These are phyloP conservation scores for Aspergillus wentii DNA, from an alignment of 495 filamentous ascomycete genomes.

Conservation along the genomic window DNA sequence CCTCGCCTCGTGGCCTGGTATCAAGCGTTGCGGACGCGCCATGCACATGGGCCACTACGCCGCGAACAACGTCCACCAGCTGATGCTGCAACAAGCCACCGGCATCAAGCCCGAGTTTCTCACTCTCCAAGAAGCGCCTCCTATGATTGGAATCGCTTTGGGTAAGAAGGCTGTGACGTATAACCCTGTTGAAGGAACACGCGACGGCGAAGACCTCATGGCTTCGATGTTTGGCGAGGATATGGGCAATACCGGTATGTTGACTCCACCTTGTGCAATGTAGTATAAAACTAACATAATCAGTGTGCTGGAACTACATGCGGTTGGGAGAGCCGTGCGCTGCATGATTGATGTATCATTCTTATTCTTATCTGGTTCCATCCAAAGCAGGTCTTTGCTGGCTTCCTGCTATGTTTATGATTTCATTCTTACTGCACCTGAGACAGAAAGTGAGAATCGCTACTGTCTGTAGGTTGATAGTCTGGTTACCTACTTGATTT, in stretches of 20 bases:
- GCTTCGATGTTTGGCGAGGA: slow-evolving; percentile 60
- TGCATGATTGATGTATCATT: slow-evolving; percentile 3
- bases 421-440: too few species aligned
- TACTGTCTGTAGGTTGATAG: too few species aligned
- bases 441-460: too few species aligned
- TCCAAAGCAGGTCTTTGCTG: not conserved
- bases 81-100: slow-evolving; percentile 36
- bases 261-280: not conserved
- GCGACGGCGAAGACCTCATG: slow-evolving; percentile 53
- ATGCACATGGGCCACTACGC: slow-evolving; percentile 62
- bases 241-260: slow-evolving; percentile 51
- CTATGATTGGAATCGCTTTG: slow-evolving; percentile 63
- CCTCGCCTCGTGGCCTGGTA: slow-evolving; percentile 53
- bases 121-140: slow-evolving; percentile 45
- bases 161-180: slow-evolving; percentile 62
- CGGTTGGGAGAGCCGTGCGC: slow-evolving; percentile 31
- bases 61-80: slow-evolving; percentile 56
- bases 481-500: too few species aligned
- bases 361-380: not conserved
- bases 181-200: slow-evolving; percentile 42
- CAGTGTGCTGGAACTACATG: slow-evolving; percentile 56
- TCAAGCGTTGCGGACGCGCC: slow-evolving; percentile 65
- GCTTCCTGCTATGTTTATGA: too few species aligned
- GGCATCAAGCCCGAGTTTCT: slow-evolving; percentile 34
- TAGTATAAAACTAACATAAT: slow-evolving; percentile 12